Evolutionary conservation across 2,329 filamentous ascomycete species (phyloP).

Genomic region (Aschersonia sp.): DNA sequence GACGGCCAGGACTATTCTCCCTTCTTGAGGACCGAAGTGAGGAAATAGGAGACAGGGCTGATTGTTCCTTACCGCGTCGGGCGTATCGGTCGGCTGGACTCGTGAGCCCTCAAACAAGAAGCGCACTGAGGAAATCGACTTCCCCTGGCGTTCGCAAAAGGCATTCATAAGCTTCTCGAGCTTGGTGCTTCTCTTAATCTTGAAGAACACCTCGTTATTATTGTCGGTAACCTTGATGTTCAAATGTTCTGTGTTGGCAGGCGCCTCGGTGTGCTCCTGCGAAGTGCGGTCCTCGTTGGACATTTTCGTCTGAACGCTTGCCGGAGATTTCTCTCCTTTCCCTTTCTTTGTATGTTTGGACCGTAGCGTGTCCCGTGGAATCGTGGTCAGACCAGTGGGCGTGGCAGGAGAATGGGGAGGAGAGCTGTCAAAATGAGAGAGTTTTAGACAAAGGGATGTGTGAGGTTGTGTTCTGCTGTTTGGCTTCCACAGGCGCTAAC

Average conservation of each 20-base stretch:
- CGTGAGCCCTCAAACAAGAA: constrained; percentile 95
- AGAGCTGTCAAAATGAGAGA: too few relatives aligned
- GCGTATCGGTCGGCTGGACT: constrained; percentile 78
- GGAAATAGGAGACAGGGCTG: too few relatives aligned
- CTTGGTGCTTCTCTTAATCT: constrained; percentile 94
- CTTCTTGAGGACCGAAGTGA: too few relatives aligned
- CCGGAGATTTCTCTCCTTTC: not conserved
- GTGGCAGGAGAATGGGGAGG: not conserved
- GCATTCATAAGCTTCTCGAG: constrained; percentile 97
- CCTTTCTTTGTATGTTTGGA: not conserved
- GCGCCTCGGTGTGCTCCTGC: constrained; percentile 25
- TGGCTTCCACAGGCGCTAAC: too few relatives aligned
- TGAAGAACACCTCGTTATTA: constrained; percentile 99
- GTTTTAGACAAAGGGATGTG: too few relatives aligned
- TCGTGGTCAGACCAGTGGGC: not conserved
- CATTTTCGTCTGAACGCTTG: constrained; percentile 18
- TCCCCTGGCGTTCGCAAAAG: constrained; percentile 93
- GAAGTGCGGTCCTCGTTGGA: constrained; percentile 32
- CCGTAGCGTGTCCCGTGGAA: too few relatives aligned
- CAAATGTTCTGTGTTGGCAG: constrained; percentile 59
- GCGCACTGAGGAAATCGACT: constrained; percentile 67
- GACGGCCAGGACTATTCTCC: constrained; percentile 30
- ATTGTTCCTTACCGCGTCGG: constrained; percentile 55
- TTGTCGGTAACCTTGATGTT: constrained; percentile 99
- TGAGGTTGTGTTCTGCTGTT: too few relatives aligned